Evolutionary conservation across 148 eudicot genomes (phyloP).

Genomic region (Cornus suecica): DNA sequence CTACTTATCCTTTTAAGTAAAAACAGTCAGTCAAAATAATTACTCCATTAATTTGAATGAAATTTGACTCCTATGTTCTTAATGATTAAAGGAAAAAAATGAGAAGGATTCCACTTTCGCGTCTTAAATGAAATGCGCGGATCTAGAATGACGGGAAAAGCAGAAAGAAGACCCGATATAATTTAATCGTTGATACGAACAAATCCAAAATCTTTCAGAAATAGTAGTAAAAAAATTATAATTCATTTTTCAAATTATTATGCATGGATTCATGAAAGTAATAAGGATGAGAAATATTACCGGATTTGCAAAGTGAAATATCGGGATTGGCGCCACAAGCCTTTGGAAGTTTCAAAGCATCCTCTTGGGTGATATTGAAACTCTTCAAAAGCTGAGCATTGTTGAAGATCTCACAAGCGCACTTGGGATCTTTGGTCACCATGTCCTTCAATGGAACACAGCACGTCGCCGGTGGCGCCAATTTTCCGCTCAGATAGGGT

Average conservation of each 20-base stretch:
- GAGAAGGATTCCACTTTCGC: no score
- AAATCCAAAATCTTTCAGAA: not conserved
- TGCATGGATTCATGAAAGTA: no score
- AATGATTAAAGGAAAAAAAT: no score
- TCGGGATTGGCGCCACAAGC: slow-evolving; percentile 11
- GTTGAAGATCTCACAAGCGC: slow-evolving; percentile 14
- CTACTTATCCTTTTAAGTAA: no score
- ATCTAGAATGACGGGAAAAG: no score
- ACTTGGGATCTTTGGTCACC: not conserved
- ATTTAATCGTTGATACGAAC: not conserved
- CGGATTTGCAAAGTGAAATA: slow-evolving; percentile 2
- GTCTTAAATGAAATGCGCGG: no score
- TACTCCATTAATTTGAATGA: no score
- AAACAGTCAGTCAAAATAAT: no score
- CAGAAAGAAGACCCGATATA: not conserved
- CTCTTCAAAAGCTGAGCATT: slow-evolving; percentile 3
- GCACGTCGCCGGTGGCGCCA: slow-evolving; percentile 4
- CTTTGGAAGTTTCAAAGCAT: slow-evolving; percentile 16
- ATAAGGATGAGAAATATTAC: no score
- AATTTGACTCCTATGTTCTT: no score
- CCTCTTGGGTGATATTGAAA: slow-evolving; percentile 9
- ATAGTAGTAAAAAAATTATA: not conserved
- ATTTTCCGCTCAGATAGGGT: not conserved
- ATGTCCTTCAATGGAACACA: slow-evolving; percentile 14
- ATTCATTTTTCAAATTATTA: no score